These are phyloP conservation scores for Cytospora paraplurivora DNA, from an alignment of 2,329 filamentous ascomycete genomes.

Conservation along the genomic window DNA sequence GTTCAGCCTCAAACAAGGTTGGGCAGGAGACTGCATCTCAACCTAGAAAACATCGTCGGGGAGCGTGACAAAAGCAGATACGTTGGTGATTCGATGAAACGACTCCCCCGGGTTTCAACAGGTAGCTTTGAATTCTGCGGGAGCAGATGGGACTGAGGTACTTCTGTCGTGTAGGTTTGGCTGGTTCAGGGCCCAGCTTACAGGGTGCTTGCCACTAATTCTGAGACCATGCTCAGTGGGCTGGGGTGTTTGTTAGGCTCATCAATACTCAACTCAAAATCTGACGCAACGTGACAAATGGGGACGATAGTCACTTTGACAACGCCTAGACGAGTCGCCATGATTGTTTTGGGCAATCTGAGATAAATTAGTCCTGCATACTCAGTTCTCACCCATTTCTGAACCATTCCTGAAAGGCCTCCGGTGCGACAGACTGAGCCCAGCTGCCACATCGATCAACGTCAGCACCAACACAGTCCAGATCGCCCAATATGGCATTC, in stretches of 20 bases:
- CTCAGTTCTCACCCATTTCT: background rate
- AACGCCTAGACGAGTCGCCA: background rate
- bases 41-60: constrained; percentile 55
- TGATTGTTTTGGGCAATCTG: background rate
- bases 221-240: constrained; percentile 5
- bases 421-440: background rate
- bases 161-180: background rate
- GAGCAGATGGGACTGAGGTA: too few species aligned
- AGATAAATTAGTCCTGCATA: background rate
- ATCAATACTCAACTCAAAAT: background rate
- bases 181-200: background rate
- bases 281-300: background rate
- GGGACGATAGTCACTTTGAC: constrained; percentile 4
- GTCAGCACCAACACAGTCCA: background rate
- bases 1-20: constrained; percentile 55
- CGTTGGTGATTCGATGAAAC: constrained; percentile 46
- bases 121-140: constrained; percentile 29
- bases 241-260: background rate
- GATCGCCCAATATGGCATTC: constrained; percentile 72
- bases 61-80: constrained; percentile 55
- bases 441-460: background rate
- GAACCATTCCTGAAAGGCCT: background rate
- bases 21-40: constrained; percentile 49
- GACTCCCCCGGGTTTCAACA: constrained; percentile 36
- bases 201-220: constrained; percentile 10